Base-by-base conservation (phyloP, 495 filamentous ascomycete genomes). In the Daldinia decipiens region DNA sequence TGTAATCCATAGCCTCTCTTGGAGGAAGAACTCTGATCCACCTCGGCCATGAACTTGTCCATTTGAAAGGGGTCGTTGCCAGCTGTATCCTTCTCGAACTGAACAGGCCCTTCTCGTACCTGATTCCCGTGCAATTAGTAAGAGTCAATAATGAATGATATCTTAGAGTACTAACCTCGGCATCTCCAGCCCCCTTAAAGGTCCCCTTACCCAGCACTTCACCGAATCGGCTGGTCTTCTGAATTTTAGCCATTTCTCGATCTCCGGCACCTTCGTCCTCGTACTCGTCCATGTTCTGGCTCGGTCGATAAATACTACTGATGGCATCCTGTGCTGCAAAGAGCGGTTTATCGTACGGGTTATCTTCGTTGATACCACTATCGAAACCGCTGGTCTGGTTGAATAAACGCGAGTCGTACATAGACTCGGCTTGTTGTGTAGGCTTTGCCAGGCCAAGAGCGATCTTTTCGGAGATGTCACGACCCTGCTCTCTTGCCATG, bases 321-420 rank as follows among this genome's bases (percentile, higher is more conserved):
- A 97, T 93, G 4, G 95, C 96, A 77, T 99, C 94, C 80, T 97
- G 93, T 58, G 95, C 95, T 11, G 94, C 94, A 78, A 99, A 99
- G 17, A 99, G 82, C 56, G 96, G 95, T 79, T 97, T 98, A 80
- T 98, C 96, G 83, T 98, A 99, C 1, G 89, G 89, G 73, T 99
- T 93, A 77, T 99, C 96, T 79, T 99, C 95, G 78, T 99, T 99
- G 86, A 97, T 95, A 21, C 95, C 96, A 43, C 80, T 81, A 70
- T 90, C 88, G 80, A 99, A 95, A 12, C 94, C 96, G 73, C 90
- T 92, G 19, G 88, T 91, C 81, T 96, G 93, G 80, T 98, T 97
- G 82, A 99, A 99, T 43, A 99, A 81, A 54, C 95, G 87, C 3
- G 93, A 96, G 80, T 99, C 95, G 83, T 93, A 99, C 95, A 98